A percentile compares a stretch with the other conserved stretches of the same genome.
phyloP scores from a whole-genome alignment of 345 rosid genomes.

The Erysimum cheiranthoides region DNA sequence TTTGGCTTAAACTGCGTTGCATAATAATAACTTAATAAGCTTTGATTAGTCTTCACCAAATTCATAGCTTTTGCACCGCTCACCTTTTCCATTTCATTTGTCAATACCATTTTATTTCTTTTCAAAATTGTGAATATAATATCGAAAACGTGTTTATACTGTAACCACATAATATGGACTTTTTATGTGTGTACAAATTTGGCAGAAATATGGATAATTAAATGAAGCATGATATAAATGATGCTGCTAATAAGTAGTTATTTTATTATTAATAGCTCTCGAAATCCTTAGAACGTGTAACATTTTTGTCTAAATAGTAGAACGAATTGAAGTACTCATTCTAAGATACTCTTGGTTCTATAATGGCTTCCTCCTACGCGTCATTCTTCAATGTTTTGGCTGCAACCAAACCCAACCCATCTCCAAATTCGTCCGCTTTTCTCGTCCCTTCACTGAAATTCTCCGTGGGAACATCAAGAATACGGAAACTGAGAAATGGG shows the following conservation, averaged over 20 bases:
- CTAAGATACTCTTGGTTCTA: constrained; percentile 2
- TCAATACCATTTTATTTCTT: background rate
- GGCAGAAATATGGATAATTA: background rate
- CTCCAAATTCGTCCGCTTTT: constrained; percentile 43
- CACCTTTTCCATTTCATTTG: constrained; percentile 16
- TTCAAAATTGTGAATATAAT: constrained; percentile 11
- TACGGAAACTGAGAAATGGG: constrained; percentile 54
- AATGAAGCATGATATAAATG: background rate
- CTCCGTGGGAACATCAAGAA: constrained; percentile 50
- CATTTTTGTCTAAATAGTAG: background rate
- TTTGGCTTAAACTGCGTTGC: background rate
- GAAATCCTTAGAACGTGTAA: background rate
- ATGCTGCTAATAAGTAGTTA: background rate
- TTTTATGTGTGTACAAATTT: constrained; percentile 17
- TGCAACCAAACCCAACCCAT: constrained; percentile 34
- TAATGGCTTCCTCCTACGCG: constrained; percentile 51
- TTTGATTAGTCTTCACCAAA: constrained; percentile 15
- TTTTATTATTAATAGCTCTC: background rate
- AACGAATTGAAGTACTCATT: background rate
- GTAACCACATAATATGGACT: background rate
- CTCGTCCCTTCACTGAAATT: constrained; percentile 45
- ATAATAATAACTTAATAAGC: background rate
- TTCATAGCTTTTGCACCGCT: constrained; percentile 15
- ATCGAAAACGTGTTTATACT: constrained; percentile 24
- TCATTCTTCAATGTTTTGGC: constrained; percentile 39